Evolutionary conservation across 169 alveolate genomes (phyloP), one percentile per base, ranked within the genome.

Genomic region (Eimeria praecox): DNA sequence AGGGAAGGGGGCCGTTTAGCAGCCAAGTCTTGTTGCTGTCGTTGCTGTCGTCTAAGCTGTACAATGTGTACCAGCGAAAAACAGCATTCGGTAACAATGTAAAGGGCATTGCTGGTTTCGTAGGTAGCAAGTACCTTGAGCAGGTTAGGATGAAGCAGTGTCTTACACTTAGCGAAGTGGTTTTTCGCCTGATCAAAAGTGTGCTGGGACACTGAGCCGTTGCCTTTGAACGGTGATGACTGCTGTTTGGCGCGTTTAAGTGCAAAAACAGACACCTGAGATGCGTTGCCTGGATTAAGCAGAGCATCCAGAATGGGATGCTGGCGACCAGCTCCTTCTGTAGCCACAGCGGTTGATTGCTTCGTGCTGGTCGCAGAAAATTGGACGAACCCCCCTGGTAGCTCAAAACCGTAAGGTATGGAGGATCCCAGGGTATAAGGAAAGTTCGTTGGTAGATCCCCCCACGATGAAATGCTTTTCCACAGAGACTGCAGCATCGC

Each of bases 101-200:
- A 92, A 27, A 92, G 91, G 35, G 95, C 90, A 33, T 85, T 42
- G 62, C 52, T 86, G 33, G 86, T 92, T 78, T 92, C 95, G 75
- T 92, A 59, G 27, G 95, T 92, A 49, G 54, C 92, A 33, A 92
- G 92, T n/a, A 77, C 78, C 69, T 92, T 92, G 56, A 92, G 86
- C 59, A 92, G 80, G 86, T 92, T 86, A n/a, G 95, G 95, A 62
- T 92, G 95, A 3, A 92, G 95, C 27, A 92, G 92, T 69, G 95
- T 78, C 92, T 92, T 92, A 54, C 83, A 85, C 49, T 73, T 62
- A 6, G 75, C 66, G 71, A 92, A 56, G 71, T 92, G 92, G 49
- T 56, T 91, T 40, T 87, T 83, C 91, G 91, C 91, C 75, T 46
- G 91, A 22, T 83, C 91, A 56, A 83, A 83, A 27, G 91, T 35